Conservation (phyloP, 371 early-diverging fungal species). For the Mucor irregularis region DNA sequence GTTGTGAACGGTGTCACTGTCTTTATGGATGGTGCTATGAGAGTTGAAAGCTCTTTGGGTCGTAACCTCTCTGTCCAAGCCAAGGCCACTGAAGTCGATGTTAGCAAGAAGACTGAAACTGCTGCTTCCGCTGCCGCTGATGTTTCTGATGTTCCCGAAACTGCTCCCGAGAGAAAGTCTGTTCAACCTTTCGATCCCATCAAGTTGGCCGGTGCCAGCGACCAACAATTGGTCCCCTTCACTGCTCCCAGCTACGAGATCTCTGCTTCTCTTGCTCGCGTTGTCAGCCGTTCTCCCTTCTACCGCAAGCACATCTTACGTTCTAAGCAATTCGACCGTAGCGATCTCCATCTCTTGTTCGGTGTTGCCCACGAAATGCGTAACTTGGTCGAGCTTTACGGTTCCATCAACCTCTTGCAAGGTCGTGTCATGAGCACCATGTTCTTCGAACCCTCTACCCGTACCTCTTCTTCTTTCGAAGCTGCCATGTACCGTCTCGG, state of each 20-base stretch:
- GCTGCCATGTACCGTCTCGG: slow-evolving; percentile 95
- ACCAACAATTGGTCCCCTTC: slow-evolving; percentile 37
- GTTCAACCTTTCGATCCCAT: slow-evolving; percentile 25
- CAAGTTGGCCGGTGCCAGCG: slow-evolving; percentile 41
- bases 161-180: slow-evolving; percentile 22
- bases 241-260: slow-evolving; percentile 46
- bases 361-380: slow-evolving; percentile 97
- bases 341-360: slow-evolving; percentile 91
- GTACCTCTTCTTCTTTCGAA: slow-evolving; percentile 91
- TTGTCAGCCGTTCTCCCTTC: slow-evolving; percentile 85
- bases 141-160: slow-evolving; percentile 12
- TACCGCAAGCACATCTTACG: slow-evolving; percentile 88
- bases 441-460: slow-evolving; percentile 96
- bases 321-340: slow-evolving; percentile 87
- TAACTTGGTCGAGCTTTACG: slow-evolving; percentile 86
- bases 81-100: slow-evolving; percentile 62
- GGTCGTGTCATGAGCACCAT: slow-evolving; percentile 93
- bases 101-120: slow-evolving; percentile 82
- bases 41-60: slow-evolving; percentile 43
- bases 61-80: slow-evolving; percentile 56
- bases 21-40: slow-evolving; percentile 78
- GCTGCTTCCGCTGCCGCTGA: slow-evolving; percentile 44
- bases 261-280: slow-evolving; percentile 64
- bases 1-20: slow-evolving; percentile 82
- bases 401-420: slow-evolving; percentile 76